Conservation (phyloP, 2,329 filamentous ascomycete genomes). For the Rutstroemia sp. region DNA sequence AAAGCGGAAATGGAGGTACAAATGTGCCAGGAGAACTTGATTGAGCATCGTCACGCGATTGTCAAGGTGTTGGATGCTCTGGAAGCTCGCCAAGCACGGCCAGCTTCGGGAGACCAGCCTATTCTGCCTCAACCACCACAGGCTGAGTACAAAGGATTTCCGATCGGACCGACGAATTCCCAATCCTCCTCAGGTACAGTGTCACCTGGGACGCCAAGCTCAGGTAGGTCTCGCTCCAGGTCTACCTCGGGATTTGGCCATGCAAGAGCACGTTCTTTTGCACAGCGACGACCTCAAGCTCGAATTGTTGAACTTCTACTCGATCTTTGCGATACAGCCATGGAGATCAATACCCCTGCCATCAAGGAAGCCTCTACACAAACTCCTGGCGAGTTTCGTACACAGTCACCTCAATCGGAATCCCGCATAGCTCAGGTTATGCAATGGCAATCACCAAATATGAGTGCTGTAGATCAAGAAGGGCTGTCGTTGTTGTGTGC, state of each 20-base stretch:
- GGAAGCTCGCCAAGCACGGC: constrained; percentile 67
- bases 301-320: constrained; percentile 92
- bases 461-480: constrained; percentile 86
- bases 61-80: constrained; percentile 91
- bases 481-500: constrained; percentile 80
- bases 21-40: constrained; percentile 84
- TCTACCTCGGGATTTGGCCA: constrained; percentile 68
- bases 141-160: constrained; percentile 80
- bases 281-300: constrained; percentile 79
- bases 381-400: constrained; percentile 70
- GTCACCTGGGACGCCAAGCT: constrained; percentile 61
- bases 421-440: constrained; percentile 88
- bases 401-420: constrained; percentile 92
- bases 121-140: constrained; percentile 38
- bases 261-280: constrained; percentile 77
- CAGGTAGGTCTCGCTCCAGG: constrained; percentile 60
- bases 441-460: constrained; percentile 93
- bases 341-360: constrained; percentile 89
- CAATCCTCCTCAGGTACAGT: constrained; percentile 63
- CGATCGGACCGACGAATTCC: constrained; percentile 65
- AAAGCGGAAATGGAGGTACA: constrained; percentile 97
- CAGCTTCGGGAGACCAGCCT: constrained; percentile 48
- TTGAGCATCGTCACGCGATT: constrained; percentile 88
- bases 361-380: constrained; percentile 76
- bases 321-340: constrained; percentile 89